These are phyloP conservation scores for Tranzscheliella williamsii DNA, from an alignment of 1,284 basidiomycete genomes.

Conservation along the genomic window DNA sequence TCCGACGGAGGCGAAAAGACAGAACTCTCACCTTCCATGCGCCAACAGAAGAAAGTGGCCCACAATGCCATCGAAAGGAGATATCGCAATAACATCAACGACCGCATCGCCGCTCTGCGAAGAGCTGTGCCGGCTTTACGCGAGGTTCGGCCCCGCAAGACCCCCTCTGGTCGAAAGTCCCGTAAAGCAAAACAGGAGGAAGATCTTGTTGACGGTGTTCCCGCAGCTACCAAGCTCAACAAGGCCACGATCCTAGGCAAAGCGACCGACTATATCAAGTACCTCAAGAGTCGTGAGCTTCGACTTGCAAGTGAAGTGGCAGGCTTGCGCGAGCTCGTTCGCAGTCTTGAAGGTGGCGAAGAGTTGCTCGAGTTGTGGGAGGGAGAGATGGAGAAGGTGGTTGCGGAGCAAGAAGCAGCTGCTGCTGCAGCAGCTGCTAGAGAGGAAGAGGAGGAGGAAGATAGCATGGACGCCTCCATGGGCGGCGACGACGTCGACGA, in stretches of 20 bases:
- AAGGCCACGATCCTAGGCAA: conserved; percentile 58
- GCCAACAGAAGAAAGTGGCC: conserved; percentile 51
- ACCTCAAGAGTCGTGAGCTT: conserved; percentile 54
- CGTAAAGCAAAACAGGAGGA: conserved; percentile 48
- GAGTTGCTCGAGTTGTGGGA: conserved; percentile 56
- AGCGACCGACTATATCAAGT: conserved; percentile 59
- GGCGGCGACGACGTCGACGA: conserved; percentile 49
- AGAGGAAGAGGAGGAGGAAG: conserved; percentile 41
- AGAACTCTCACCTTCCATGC: conserved; percentile 19
- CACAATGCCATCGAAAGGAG: conserved; percentile 59
- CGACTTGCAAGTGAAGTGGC: conserved; percentile 49
- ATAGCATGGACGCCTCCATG: conserved; percentile 10
- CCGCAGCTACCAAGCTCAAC: conserved; percentile 60
- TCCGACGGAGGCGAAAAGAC: conserved; percentile 13
- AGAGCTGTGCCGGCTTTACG: conserved; percentile 78
- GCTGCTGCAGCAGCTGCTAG: conserved; percentile 25
- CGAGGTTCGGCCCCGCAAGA: conserved; percentile 50
- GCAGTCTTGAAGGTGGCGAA: conserved; percentile 55
- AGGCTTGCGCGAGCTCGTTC: conserved; percentile 50
- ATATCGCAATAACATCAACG: conserved; percentile 60
- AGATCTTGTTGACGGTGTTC: conserved; percentile 57
- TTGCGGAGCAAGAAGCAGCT: conserved; percentile 27
- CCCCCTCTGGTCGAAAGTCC: conserved; percentile 36
- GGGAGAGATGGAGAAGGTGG: conserved; percentile 51
- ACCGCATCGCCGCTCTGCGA: conserved; percentile 63